Conservation (phyloP, 2,329 filamentous ascomycete genomes). For the Neophaeococcomyces mojaviensis region DNA sequence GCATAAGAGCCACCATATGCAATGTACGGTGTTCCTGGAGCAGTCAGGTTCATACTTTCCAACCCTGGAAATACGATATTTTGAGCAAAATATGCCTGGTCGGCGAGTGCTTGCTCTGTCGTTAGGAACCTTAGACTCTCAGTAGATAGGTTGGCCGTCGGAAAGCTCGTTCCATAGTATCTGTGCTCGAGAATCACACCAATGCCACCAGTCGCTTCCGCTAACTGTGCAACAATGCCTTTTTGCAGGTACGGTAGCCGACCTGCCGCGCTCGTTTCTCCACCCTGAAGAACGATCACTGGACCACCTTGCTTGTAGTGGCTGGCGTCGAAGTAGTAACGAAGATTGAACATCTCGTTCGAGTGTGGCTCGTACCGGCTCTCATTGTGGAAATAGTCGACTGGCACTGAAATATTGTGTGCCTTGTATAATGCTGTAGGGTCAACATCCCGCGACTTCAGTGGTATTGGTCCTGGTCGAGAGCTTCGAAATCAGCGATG, state of each 20-base stretch:
- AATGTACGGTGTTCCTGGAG: constrained; percentile 61
- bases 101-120: constrained; percentile 74
- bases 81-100: constrained; percentile 71
- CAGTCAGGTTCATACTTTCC: constrained; percentile 59
- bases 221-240: constrained; percentile 65
- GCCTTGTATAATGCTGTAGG: constrained; percentile 34
- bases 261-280: constrained; percentile 58
- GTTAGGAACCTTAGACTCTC: constrained; percentile 72
- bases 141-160: constrained; percentile 57
- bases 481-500: not conserved
- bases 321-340: constrained; percentile 76
- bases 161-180: constrained; percentile 75
- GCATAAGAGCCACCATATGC: constrained; percentile 80
- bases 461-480: constrained; percentile 6
- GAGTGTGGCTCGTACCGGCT: constrained; percentile 69
- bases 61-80: constrained; percentile 65
- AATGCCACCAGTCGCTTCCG: constrained; percentile 63
- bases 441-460: constrained; percentile 14
- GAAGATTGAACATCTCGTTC: constrained; percentile 58
- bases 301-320: constrained; percentile 72
- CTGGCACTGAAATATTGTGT: constrained; percentile 48
- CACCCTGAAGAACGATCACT: constrained; percentile 67
- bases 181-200: constrained; percentile 79
- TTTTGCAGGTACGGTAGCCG: constrained; percentile 67
- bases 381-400: constrained; percentile 82